phyloP scores from a whole-genome alignment of 495 filamentous ascomycete species.

The Aspergillus campestris region DNA sequence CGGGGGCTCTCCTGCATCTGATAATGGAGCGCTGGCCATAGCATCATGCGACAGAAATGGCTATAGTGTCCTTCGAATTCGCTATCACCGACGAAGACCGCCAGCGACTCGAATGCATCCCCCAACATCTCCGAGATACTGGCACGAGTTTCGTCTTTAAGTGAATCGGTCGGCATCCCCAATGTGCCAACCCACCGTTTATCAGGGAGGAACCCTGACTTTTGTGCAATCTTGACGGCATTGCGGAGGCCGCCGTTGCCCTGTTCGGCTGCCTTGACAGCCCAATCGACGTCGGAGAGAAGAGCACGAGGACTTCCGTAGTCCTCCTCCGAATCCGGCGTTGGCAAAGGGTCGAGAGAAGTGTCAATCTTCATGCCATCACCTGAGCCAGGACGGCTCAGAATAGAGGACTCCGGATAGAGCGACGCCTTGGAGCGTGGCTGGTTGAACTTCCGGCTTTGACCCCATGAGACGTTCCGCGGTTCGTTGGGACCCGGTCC shows the following conservation, averaged over 20 bases:
- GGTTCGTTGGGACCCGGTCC: conserved; percentile 49
- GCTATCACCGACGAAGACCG: conserved; percentile 71
- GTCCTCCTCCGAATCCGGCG: conserved; percentile 5
- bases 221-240: conserved; percentile 62
- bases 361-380: conserved; percentile 3
- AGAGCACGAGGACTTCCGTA: conserved; percentile 38
- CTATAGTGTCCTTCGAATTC: conserved; percentile 83
- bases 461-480: conserved; percentile 58
- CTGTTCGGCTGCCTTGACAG: conserved; percentile 68
- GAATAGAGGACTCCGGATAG: conserved; percentile 57
- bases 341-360: neutral
- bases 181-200: conserved; percentile 78
- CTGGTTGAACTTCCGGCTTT: conserved; percentile 53
- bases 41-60: conserved; percentile 79
- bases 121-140: conserved; percentile 71
- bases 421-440: conserved; percentile 60
- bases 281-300: conserved; percentile 63
- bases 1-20: conserved; percentile 90
- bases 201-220: conserved; percentile 49
- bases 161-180: conserved; percentile 78
- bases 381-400: conserved; percentile 44
- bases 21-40: conserved; percentile 88
- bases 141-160: conserved; percentile 57
- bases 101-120: conserved; percentile 65
- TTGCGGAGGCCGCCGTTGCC: conserved; percentile 83